Base-by-base conservation (phyloP, 1,284 basidiomycete genomes). In the Sporisorium iseilematis-ciliati region DNA sequence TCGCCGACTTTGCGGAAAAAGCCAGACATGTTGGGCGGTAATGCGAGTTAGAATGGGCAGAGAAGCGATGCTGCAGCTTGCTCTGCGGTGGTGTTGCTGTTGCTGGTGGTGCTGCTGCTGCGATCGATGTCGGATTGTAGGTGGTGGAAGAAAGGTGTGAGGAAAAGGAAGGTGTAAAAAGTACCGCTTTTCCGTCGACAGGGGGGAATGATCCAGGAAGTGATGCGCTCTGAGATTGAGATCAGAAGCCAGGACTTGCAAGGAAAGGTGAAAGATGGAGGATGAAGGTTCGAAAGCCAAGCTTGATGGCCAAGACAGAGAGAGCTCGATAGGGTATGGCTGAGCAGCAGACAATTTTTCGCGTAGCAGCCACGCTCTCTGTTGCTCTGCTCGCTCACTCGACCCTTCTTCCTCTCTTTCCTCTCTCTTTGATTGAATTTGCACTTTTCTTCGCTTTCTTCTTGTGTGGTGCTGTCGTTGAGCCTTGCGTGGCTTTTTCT, bases 1-100 rank as follows among this genome's bases (percentile, higher is more conserved):
- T 83, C 81, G 62, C 79, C 78, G 57, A 74, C 77, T 52, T 69
- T 75, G 51, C 83, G 83, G 78, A 84, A 84, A 75, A 84, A 84
- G 54, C 80, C 77, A 65, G 82, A 84, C 83, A 84, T 84, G 51
- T 51, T 65, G 62, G 26, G 20, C 23, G 5, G 38, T 43, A 18
- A 58, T 20, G 25, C 14, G 31, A 45, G 29, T 25, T 29, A 5
- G 3, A 35, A 26, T 29, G 23, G 54, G 63, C 68, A 71, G 67
- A 65, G 65, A 65, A 65, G 69, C 64, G 56, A 29, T 14, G 43
- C 48, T 7, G 23, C 46, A 33, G 63, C 69, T 61, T 25, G 49
- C 61, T 64, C 69, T 65, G 60, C 62, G 43, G 8, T 42, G 18
- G 41, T 50, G 57, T 26, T 41, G 54, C 40, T 23, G 46, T 5